Evolutionary conservation across 1,139 yeast genomes (phyloP), one percentile per base, ranked within the genome.

Genomic region (Trichomonascaceae sp.): DNA sequence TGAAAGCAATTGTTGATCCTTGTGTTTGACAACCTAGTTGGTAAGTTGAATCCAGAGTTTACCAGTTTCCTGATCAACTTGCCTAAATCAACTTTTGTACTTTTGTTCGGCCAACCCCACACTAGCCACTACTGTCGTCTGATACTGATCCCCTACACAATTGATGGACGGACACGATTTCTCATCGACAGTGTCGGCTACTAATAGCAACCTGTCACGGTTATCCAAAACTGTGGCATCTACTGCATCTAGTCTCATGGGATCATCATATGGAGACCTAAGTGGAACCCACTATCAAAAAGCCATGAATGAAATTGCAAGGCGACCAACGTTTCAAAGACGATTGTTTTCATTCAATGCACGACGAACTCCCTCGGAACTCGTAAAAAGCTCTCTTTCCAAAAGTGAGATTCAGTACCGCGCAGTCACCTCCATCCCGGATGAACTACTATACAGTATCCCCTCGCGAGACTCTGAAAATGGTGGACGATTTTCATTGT

Each of bases 361-460:
- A 22, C 40, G 50, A 13, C 55, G 58, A 35, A 56, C 67, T 3
- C 69, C 69, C 1, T 60, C 62, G 16, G 65, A 65, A 41, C 54
- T 69, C 9, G 52, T 57, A 25, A 43, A 52, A 26, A 37, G 49
- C 27, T 43, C 53, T 13, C 36, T 53, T 11, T 46, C 54, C 4
- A 43, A 43, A 15, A 44, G 48, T 22, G 56, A 56, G 20, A 46
- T 54, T 27, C 44, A 46, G 31, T 47, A 46, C 37, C 44, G 51
- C 22, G 59, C 58, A n/a, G 46, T 64, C 30, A 62, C 69, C 22
- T 57, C 64, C 34, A 60, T 76, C 16, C 67, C 78, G 4, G 78
- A 74, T 40, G 78, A 73, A 27, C 45, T 75, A 41, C 57, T 76
- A 31, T 50, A 56, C 11, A 70, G 72, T 33, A 54, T 74, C 8